Evolutionary conservation across 2,329 filamentous ascomycete species (phyloP).

Genomic region (Cytospora piceicola): DNA sequence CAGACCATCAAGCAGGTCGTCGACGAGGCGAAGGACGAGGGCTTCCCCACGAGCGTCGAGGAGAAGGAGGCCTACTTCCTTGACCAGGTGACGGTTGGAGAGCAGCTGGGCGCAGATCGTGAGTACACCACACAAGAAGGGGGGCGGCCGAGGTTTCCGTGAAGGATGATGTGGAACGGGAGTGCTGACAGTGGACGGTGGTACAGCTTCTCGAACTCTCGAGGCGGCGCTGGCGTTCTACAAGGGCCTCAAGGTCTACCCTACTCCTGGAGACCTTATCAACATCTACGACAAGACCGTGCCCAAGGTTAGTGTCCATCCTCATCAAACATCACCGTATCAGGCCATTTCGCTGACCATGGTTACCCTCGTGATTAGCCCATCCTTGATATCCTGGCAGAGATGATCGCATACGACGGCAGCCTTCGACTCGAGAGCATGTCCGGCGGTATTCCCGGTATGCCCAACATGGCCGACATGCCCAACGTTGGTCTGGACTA

Average conservation of each 20-base stretch:
- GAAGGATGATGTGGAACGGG: not conserved
- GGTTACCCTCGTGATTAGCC: constrained; percentile 55
- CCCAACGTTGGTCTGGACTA: constrained; percentile 61
- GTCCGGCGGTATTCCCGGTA: constrained; percentile 39
- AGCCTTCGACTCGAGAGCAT: constrained; percentile 63
- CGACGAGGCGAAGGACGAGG: constrained; percentile 83
- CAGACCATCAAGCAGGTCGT: constrained; percentile 76
- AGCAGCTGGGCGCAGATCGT: constrained; percentile 83
- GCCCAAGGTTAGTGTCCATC: constrained; percentile 69
- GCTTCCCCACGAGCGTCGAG: constrained; percentile 87
- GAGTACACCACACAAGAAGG: constrained; percentile 42
- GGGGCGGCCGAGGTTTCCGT: constrained; percentile 5
- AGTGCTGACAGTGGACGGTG: constrained; percentile 7
- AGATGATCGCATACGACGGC: constrained; percentile 95
- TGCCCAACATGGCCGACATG: constrained; percentile 46
- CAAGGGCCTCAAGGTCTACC: constrained; percentile 98
- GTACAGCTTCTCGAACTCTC: constrained; percentile 66
- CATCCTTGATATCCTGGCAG: constrained; percentile 91
- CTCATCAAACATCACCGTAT: constrained; percentile 5
- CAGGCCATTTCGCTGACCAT: not conserved
- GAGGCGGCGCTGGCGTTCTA: constrained; percentile 96
- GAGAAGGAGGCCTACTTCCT: constrained; percentile 97
- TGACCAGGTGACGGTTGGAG: constrained; percentile 88
- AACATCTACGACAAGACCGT: constrained; percentile 98
- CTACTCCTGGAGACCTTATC: constrained; percentile 88